Conservation (phyloP, 2,329 filamentous ascomycete genomes). For the Seiridium cupressi region DNA sequence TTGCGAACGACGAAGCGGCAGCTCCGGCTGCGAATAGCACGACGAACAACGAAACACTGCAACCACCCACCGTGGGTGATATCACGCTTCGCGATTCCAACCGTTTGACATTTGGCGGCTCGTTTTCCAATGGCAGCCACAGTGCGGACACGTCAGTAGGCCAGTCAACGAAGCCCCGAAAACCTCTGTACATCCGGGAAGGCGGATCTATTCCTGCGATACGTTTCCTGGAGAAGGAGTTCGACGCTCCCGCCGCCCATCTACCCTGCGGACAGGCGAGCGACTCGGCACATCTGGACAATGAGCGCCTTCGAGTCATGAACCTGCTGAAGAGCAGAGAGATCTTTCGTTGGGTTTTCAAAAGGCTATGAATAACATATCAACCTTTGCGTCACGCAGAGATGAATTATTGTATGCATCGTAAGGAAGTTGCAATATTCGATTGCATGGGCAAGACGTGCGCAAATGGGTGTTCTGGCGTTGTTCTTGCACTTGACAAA, state of each 20-base stretch:
- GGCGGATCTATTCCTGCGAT: conserved; percentile 95
- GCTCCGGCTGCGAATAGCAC: conserved; percentile 9
- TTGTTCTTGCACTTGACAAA: background rate
- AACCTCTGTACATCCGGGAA: conserved; percentile 90
- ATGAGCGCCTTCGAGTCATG: conserved; percentile 83
- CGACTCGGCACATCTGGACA: conserved; percentile 90
- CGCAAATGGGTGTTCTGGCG: background rate
- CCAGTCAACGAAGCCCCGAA: conserved; percentile 38
- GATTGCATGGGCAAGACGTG: background rate
- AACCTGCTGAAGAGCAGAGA: conserved; percentile 90
- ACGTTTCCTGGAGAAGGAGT: conserved; percentile 91
- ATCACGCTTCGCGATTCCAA: background rate
- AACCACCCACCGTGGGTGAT: background rate
- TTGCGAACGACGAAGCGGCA: conserved; percentile 18
- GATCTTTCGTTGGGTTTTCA: conserved; percentile 86
- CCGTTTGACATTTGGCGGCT: conserved; percentile 1
- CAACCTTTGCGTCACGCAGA: no score
- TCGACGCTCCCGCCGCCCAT: conserved; percentile 85
- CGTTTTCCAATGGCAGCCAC: background rate
- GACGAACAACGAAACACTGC: background rate
- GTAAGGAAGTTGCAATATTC: background rate
- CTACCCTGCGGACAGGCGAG: conserved; percentile 93
- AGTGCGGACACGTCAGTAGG: background rate
- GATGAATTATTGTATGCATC: background rate
- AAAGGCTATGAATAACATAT: conserved; percentile 46